phyloP scores from a whole-genome alignment of 176 grass and related monocot species.

The Lolium perenne region DNA sequence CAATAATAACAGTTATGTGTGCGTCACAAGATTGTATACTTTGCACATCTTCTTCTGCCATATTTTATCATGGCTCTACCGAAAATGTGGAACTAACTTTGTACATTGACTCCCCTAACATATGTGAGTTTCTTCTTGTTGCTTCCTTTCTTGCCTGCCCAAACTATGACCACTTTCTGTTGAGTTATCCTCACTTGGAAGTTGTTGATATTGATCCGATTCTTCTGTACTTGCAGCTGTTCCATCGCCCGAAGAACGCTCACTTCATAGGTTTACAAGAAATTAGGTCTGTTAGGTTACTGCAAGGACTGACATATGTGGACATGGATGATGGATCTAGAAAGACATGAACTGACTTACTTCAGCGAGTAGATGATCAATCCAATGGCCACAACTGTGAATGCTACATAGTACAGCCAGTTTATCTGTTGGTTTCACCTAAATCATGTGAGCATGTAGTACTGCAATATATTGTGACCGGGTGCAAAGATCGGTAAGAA shows the following conservation, averaged over 20 bases:
- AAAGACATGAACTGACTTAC: conserved; percentile 40
- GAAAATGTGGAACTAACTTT: neutral
- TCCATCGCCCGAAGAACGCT: conserved; percentile 5
- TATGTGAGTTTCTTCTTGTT: conserved; percentile 34
- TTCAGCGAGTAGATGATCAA: conserved; percentile 58
- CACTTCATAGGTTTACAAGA: neutral
- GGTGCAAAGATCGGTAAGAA: neutral
- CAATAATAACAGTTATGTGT: neutral
- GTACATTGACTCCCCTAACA: conserved; percentile 41
- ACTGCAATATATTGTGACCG: conserved; percentile 23
- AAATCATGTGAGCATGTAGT: conserved; percentile 36
- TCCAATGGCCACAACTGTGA: conserved; percentile 54
- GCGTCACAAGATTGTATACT: neutral
- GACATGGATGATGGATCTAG: conserved; percentile 8
- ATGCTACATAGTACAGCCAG: conserved; percentile 63
- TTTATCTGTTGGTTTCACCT: conserved; percentile 48
- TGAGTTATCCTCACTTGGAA: conserved; percentile 43
- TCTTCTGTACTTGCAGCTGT: conserved; percentile 19
- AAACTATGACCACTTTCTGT: conserved; percentile 7
- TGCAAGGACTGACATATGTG: neutral
- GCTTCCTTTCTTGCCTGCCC: conserved; percentile 36
- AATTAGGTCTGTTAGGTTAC: conserved; percentile 28
- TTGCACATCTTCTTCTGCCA: neutral
- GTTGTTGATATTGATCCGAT: conserved; percentile 40
- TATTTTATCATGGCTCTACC: neutral